Base-by-base conservation (phyloP, 2,329 filamentous ascomycete genomes). In the Trichoderma simmonsii region DNA sequence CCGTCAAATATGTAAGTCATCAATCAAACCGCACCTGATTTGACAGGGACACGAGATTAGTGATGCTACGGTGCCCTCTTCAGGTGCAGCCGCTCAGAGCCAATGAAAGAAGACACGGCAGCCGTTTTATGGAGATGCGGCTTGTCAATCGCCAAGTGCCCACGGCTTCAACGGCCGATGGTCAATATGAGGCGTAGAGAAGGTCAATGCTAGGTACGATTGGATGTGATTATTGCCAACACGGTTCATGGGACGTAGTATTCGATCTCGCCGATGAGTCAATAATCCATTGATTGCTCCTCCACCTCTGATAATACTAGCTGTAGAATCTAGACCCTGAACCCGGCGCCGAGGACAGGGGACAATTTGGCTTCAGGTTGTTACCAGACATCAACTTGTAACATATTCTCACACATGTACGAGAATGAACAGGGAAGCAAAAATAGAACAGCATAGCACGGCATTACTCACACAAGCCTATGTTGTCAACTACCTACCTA, bases 11-110 rank as follows among this genome's bases (percentile, higher is more conserved):
- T 68, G 65, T 68, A 68, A 60, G 65, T 68, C 65, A 68, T 68
- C 34, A 12, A 14, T 14, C 54, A 59, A 59, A 59, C 30, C 56
- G 56, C 56, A 59, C 39, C 48, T 68, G 65, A 59, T 57, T 60
- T 68, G 65, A 68, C 65, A 68, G 64, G 51, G 64, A 24, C 63
- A 57, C 32, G 64, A 39, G 48, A 65, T 32, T 68, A 60, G 65
- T 43, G 65, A 68, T 59, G 54, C 54, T 48, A 68, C 36, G 9
- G 63, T 32, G 14, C 39, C 18, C 48, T 56, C 9, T 32, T 43
- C 48, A 51, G 28, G 43, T 56, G 64, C 51, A 67, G 39, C 14
- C 6, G 36, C 65, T 34, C 7, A 54, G 34, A 34, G 51, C 65
- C 65, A 59, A 59, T 67, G 18, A 24, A 60, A 60, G 65, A n/a